Conservation (phyloP, 2,329 filamentous ascomycete genomes). For the Trematosphaeria pertusa region DNA sequence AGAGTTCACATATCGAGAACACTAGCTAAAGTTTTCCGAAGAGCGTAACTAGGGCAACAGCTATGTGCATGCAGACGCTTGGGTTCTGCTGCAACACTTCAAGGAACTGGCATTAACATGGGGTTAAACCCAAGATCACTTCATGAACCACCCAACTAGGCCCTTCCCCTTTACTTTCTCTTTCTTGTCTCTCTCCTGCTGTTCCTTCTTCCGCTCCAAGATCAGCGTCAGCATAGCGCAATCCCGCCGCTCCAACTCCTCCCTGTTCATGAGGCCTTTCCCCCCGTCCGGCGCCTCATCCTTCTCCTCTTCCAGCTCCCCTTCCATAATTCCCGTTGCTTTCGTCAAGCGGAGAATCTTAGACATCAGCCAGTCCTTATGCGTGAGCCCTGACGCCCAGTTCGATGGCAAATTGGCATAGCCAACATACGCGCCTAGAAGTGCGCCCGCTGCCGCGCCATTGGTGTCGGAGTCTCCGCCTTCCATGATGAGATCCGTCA, state of each 20-base stretch:
- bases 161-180: background rate
- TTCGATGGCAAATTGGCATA: conserved; percentile 51
- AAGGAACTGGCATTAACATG: no score
- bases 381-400: conserved; percentile 57
- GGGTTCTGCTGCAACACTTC: no score
- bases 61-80: no score
- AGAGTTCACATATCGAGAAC: no score
- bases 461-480: conserved; percentile 64
- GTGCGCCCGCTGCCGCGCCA: conserved; percentile 59
- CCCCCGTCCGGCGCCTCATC: conserved; percentile 54
- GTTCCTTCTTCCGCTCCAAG: conserved; percentile 2
- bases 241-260: conserved; percentile 29
- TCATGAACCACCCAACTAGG: conserved; percentile 4
- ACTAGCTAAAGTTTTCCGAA: no score
- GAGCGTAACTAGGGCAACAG: no score
- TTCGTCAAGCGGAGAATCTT: conserved; percentile 54
- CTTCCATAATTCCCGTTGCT: conserved; percentile 48
- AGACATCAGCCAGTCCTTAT: conserved; percentile 54
- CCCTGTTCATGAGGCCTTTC: conserved; percentile 46
- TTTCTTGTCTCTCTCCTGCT: conserved; percentile 1
- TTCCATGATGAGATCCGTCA: conserved; percentile 58
- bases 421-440: conserved; percentile 57
- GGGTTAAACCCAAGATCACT: no score
- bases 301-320: conserved; percentile 38
- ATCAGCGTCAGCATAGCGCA: background rate